Conservation (phyloP, 2,329 filamentous ascomycete species). For the Cladophialophora chaetospira region DNA sequence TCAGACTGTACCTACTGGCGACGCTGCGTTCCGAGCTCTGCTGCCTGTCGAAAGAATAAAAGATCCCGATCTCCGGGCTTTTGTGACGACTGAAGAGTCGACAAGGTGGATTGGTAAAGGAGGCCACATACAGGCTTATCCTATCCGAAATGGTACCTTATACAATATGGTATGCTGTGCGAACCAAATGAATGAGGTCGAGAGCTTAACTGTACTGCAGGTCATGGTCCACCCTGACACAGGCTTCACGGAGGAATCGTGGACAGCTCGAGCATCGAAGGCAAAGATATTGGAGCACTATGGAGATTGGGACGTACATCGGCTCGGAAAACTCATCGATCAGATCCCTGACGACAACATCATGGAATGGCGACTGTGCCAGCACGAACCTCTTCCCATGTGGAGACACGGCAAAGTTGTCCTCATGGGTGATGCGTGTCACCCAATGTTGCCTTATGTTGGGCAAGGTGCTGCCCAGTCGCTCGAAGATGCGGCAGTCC, state of each 20-base stretch:
- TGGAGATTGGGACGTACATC: background rate
- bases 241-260: conserved; percentile 16
- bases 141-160: conserved; percentile 33
- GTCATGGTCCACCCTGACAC: conserved; percentile 33
- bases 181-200: conserved; percentile 16
- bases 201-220: conserved; percentile 18
- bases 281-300: conserved; percentile 45
- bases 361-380: background rate
- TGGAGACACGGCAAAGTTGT: conserved; percentile 55
- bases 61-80: conserved; percentile 32
- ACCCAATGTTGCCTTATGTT: conserved; percentile 59
- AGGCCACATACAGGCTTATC: conserved; percentile 36
- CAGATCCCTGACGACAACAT: background rate
- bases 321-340: background rate
- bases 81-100: conserved; percentile 33
- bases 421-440: conserved; percentile 45
- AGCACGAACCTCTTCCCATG: conserved; percentile 35
- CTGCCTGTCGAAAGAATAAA: conserved; percentile 31
- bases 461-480: conserved; percentile 44
- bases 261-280: conserved; percentile 1
- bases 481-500: conserved; percentile 48
- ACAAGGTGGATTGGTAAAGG: conserved; percentile 37
- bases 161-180: conserved; percentile 36
- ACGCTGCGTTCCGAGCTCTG: conserved; percentile 35
- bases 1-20: conserved; percentile 33